These are phyloP conservation scores for Gracilaria caudata DNA, from an alignment of 23 red algal species.

Conservation along the genomic window DNA sequence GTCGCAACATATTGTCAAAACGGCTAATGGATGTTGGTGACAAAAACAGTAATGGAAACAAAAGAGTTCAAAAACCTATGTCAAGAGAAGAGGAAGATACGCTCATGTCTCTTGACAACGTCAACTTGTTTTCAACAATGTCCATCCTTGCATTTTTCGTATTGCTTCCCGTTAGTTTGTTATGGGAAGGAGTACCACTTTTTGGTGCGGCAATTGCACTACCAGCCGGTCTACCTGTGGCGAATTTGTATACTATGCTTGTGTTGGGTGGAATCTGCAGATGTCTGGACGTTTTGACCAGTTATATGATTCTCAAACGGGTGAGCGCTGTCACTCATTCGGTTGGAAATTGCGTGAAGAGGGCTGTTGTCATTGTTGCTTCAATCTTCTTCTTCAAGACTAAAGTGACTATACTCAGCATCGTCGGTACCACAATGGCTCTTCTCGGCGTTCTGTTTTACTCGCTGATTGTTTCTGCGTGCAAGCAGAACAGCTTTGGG, in stretches of 20 bases:
- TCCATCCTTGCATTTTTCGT: slow-evolving; percentile 82
- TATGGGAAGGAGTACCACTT: slow-evolving; percentile 68
- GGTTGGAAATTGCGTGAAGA: slow-evolving; percentile 96
- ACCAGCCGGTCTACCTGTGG: slow-evolving; percentile 26
- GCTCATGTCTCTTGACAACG: slow-evolving; percentile 74
- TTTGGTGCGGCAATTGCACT: slow-evolving; percentile 16
- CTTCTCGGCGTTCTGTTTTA: slow-evolving; percentile 88
- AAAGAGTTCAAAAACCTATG: slow-evolving; percentile 3
- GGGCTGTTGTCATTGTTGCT: slow-evolving; percentile 88
- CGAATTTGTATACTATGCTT: slow-evolving; percentile 47
- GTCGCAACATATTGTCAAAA: slow-evolving; percentile 90
- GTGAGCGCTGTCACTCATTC: slow-evolving; percentile 93
- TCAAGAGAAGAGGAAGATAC: slow-evolving; percentile 63
- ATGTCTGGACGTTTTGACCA: slow-evolving; percentile 79
- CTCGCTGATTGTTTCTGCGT: slow-evolving; percentile 81
- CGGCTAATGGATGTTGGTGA: slow-evolving; percentile 62
- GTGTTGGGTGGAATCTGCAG: slow-evolving; percentile 77
- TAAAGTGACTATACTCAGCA: slow-evolving; percentile 63
- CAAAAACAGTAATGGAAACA: not conserved
- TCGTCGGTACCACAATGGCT: slow-evolving; percentile 82
- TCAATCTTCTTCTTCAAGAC: slow-evolving; percentile 94
- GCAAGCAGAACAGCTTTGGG: slow-evolving; percentile 86
- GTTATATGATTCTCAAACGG: slow-evolving; percentile 85
- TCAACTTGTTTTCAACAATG: slow-evolving; percentile 91
- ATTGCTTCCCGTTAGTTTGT: slow-evolving; percentile 63